Conservation (phyloP, 2,329 filamentous ascomycete genomes). For the Penicillium glabrum region DNA sequence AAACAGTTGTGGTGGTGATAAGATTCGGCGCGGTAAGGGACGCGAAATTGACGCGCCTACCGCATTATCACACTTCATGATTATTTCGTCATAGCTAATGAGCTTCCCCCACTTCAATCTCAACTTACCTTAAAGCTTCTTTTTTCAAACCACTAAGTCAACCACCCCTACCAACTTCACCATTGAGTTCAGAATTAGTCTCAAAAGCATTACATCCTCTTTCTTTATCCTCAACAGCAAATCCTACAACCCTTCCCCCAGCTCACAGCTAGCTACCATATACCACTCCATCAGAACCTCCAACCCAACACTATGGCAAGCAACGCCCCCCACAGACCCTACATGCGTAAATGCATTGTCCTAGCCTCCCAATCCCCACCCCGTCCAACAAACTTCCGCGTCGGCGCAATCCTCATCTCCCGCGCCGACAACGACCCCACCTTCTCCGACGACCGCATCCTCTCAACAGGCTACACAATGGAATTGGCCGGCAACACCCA, state of each 20-base stretch:
- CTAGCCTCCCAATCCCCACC: constrained; percentile 78
- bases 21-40: constrained; percentile 5
- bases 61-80: constrained; percentile 22
- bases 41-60: constrained; percentile 28
- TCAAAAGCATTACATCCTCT: neutral
- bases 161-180: neutral
- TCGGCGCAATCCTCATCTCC: constrained; percentile 80
- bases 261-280: neutral
- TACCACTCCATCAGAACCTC: neutral
- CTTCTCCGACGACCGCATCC: constrained; percentile 50
- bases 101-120: neutral
- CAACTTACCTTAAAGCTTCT: neutral
- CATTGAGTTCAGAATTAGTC: neutral
- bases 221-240: neutral
- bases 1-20: neutral
- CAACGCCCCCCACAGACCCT: constrained; percentile 39
- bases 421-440: constrained; percentile 28
- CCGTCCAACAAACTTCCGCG: constrained; percentile 87
- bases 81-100: constrained; percentile 21
- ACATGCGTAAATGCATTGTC: constrained; percentile 72
- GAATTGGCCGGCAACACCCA: constrained; percentile 93
- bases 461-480: constrained; percentile 85
- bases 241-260: neutral
- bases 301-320: constrained; percentile 17
- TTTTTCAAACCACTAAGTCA: neutral